phyloP scores from a whole-genome alignment of 495 filamentous ascomycete genomes.

The Penicillium samsonianum region DNA sequence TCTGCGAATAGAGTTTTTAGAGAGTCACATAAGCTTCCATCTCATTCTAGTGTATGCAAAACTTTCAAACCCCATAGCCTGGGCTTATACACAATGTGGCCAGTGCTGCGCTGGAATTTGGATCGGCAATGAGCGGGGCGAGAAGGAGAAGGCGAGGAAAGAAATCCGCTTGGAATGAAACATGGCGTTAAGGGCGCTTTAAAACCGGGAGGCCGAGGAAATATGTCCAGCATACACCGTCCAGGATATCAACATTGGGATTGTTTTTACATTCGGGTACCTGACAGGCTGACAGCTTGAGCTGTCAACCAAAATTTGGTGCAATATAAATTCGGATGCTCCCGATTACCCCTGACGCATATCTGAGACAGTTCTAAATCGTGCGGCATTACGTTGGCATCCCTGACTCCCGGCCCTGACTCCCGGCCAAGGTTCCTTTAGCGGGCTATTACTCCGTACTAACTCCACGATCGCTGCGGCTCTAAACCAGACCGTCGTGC shows the following conservation, averaged over 20 bases:
- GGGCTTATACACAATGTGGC: constrained; percentile 1
- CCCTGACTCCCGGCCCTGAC: too few species aligned
- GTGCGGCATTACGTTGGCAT: neutral
- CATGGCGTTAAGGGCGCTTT: neutral
- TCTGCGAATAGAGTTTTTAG: neutral
- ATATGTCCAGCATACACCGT: too few species aligned
- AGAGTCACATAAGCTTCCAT: neutral
- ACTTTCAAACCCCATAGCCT: too few species aligned
- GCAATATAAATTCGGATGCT: neutral
- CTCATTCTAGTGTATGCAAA: neutral
- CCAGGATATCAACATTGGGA: too few species aligned
- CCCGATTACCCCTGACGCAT: neutral
- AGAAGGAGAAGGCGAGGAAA: neutral
- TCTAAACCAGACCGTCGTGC: constrained; percentile 9
- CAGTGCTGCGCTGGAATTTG: neutral
- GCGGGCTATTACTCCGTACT: neutral
- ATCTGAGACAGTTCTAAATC: constrained; percentile 4
- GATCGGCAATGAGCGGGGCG: neutral
- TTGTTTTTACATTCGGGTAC: neutral
- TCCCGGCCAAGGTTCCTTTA: constrained; percentile 1
- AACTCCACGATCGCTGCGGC: constrained; percentile 25
- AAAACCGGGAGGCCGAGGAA: too few species aligned
- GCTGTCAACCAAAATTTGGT: neutral
- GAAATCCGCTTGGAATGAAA: neutral
- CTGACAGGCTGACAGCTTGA: neutral